phyloP scores from a whole-genome alignment of 108 stramenopile genomes.

The Cafeteria roenbergensis region DNA sequence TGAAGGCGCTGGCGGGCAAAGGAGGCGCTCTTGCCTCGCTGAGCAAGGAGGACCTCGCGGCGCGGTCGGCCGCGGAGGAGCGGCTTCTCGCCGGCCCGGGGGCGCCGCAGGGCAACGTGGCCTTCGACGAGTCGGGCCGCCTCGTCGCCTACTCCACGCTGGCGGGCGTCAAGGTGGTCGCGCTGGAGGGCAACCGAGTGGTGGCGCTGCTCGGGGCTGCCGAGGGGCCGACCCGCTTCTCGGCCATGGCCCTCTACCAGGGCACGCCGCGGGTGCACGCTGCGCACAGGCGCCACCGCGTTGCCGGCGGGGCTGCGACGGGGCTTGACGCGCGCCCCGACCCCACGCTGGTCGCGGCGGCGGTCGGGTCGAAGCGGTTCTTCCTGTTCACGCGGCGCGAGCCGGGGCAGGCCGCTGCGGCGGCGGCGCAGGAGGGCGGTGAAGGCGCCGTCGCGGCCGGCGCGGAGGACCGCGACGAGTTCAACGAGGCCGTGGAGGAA shows the following conservation, averaged over 20 bases:
- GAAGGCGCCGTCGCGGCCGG: constrained; percentile 29
- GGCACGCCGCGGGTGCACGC: constrained; percentile 74
- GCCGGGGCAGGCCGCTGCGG: constrained; percentile 42
- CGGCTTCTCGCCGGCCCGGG: constrained; percentile 19
- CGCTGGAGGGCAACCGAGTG: constrained; percentile 54
- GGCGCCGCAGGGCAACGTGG: constrained; percentile 25
- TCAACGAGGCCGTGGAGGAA: constrained; percentile 79
- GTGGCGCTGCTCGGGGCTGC: constrained; percentile 59
- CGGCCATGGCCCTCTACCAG: constrained; percentile 58
- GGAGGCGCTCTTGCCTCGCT: constrained; percentile 1
- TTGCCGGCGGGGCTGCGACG: constrained; percentile 23
- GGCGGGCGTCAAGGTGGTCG: constrained; percentile 80
- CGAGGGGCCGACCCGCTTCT: constrained; percentile 74
- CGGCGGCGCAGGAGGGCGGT: constrained; percentile 17
- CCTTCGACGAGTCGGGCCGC: constrained; percentile 69
- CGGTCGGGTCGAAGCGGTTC: constrained; percentile 73
- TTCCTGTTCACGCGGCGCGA: constrained; percentile 75
- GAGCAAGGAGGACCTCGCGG: constrained; percentile 14
- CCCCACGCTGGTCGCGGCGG: constrained; percentile 62
- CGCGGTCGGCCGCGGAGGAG: constrained; percentile 8
- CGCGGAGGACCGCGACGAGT: constrained; percentile 51
- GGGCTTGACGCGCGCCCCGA: constrained; percentile 31
- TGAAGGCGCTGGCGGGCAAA: not conserved
- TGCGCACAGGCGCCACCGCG: constrained; percentile 48
- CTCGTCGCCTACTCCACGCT: constrained; percentile 70